phyloP scores from a whole-genome alignment of 1,139 yeast species.

The Lodderomyces oxycetoniae region DNA sequence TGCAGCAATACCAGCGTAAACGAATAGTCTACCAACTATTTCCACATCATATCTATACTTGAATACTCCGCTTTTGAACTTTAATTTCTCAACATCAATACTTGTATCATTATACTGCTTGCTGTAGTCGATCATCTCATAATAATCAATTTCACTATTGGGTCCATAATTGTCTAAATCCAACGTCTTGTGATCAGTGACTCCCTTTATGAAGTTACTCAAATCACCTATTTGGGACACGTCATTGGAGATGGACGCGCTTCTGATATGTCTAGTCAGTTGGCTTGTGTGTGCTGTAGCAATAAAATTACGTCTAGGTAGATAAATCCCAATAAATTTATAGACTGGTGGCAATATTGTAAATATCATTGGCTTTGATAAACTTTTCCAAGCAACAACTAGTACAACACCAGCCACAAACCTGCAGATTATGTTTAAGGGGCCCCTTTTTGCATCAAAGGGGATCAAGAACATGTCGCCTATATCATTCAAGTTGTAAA shows the following conservation, averaged over 20 bases:
- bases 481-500: slow-evolving; percentile 16
- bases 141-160: slow-evolving; percentile 38
- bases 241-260: slow-evolving; percentile 38
- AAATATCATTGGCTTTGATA: slow-evolving; percentile 60
- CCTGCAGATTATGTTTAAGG: slow-evolving; percentile 38
- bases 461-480: slow-evolving; percentile 37
- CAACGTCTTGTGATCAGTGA: slow-evolving; percentile 22
- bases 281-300: slow-evolving; percentile 37
- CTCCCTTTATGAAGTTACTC: slow-evolving; percentile 28
- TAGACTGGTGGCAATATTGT: slow-evolving; percentile 47
- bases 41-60: slow-evolving; percentile 65
- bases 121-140: slow-evolving; percentile 38
- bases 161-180: slow-evolving; percentile 33
- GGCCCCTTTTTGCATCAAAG: slow-evolving; percentile 38
- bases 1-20: slow-evolving; percentile 67
- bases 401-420: slow-evolving; percentile 51
- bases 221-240: slow-evolving; percentile 33
- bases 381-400: slow-evolving; percentile 66
- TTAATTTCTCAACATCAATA: slow-evolving; percentile 4
- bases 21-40: slow-evolving; percentile 64
- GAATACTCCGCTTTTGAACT: slow-evolving; percentile 36
- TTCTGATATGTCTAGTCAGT: slow-evolving; percentile 35
- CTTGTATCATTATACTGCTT: slow-evolving; percentile 7
- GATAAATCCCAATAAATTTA: slow-evolving; percentile 35
- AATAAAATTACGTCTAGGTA: slow-evolving; percentile 38